Base-by-base conservation (phyloP, 2,329 filamentous ascomycete species). In the Balansia obtecta region DNA sequence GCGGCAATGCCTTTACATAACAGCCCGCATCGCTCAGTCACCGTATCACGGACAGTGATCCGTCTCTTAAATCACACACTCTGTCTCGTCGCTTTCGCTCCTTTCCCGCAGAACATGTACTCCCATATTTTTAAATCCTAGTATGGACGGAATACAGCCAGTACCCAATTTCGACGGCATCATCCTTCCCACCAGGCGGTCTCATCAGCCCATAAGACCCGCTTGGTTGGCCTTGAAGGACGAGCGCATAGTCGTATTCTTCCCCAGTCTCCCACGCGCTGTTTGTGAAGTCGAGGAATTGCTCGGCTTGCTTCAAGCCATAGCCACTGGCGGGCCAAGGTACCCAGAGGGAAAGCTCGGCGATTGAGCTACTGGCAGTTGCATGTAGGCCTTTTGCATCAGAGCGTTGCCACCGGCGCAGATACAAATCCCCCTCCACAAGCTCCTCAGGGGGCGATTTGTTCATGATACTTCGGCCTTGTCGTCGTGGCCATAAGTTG, bases 271-370 rank as follows among this genome's bases (percentile, higher is more conserved):
- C 44, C 55, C 55, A 58, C 6, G 44, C 49, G 7, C 42, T 20
- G 32, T 8, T 37, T 2, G 49, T 45, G n/a, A 49, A 34, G 12
- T 18, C 32, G 18, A 58, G 39, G 15, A 54, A 55, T 1, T 38
- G 18, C 30, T 42, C 37, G 4, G 56, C 55, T n/a, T 54, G 46
- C 10, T 38, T 40, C 5, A 42, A 41, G 12, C 38, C 39, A 43
- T 58, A 57, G 20, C 53, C 50, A 12, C 52, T 33, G 27, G 50
- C 45, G 2, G 56, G 54, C 54, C 55, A 57, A 33, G 55, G 54
- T 52, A 57, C 54, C 56, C 56, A 57, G 6, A 6, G 37, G 10
- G 46, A 33, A 6, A 57, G 56, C 40, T 57, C 55, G 11, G 46
- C 45, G 10, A 55, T 40, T 2, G 55, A 56, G 2, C 33, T 11